phyloP scores from a whole-genome alignment of 2,329 filamentous ascomycete genomes.

The Chaetomium olivaceum region DNA sequence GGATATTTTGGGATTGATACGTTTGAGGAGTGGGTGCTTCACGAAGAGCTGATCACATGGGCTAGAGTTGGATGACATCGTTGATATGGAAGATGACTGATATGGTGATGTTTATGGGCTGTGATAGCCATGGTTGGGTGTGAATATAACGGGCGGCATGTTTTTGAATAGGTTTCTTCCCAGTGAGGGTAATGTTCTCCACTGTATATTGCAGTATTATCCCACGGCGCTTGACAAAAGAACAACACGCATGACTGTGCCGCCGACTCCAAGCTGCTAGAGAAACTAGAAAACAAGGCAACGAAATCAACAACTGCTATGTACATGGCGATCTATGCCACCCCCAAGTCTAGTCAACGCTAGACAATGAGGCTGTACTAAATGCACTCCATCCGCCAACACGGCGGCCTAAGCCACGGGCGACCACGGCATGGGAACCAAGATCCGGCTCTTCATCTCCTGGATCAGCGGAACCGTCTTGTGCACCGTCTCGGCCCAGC shows the following conservation, averaged over 20 bases:
- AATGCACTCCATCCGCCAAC: neutral
- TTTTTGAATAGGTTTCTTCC: no score
- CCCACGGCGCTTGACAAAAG: constrained; percentile 4
- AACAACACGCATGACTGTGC: constrained; percentile 14
- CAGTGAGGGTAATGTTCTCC: neutral
- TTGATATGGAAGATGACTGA: constrained; percentile 12
- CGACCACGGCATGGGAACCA: constrained; percentile 96
- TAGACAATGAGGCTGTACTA: neutral
- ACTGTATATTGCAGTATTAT: constrained; percentile 5
- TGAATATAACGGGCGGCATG: neutral
- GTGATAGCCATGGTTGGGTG: constrained; percentile 18
- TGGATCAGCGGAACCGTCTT: constrained; percentile 98
- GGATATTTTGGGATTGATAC: neutral
- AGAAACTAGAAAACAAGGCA: neutral
- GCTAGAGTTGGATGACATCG: constrained; percentile 26
- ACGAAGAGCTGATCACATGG: constrained; percentile 29
- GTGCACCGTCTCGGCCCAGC: constrained; percentile 96
- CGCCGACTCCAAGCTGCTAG: neutral
- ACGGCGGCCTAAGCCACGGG: constrained; percentile 65
- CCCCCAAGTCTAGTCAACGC: constrained; percentile 2
- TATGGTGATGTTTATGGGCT: constrained; percentile 28
- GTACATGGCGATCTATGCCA: constrained; percentile 13
- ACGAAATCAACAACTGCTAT: neutral
- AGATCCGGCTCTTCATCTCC: constrained; percentile 89
- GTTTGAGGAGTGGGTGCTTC: neutral